These are phyloP conservation scores for Ophiosphaerella herpotricha DNA, from an alignment of 2,329 filamentous ascomycete species.

Conservation along the genomic window DNA sequence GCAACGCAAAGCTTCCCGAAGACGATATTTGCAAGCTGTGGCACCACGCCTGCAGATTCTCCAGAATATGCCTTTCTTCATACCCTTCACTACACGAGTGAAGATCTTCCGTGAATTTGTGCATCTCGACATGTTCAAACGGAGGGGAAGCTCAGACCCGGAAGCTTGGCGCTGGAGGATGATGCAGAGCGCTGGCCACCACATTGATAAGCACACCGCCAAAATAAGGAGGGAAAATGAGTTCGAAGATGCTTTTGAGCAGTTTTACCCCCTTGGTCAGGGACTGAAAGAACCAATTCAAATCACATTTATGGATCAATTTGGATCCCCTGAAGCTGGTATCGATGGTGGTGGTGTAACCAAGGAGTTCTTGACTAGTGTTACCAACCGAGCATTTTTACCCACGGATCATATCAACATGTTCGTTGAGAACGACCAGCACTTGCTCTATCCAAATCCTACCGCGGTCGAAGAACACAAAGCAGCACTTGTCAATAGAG, in stretches of 20 bases:
- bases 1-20: slow-evolving; percentile 69
- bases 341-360: slow-evolving; percentile 97
- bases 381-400: slow-evolving; percentile 83
- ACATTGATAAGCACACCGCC: slow-evolving; percentile 65
- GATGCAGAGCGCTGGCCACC: slow-evolving; percentile 38
- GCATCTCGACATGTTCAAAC: slow-evolving; percentile 74
- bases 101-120: slow-evolving; percentile 94
- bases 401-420: slow-evolving; percentile 60
- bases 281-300: slow-evolving; percentile 93
- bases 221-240: slow-evolving; percentile 77
- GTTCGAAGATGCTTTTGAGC: slow-evolving; percentile 82
- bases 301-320: slow-evolving; percentile 94
- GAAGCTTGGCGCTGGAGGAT: slow-evolving; percentile 73
- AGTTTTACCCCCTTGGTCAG: slow-evolving; percentile 81
- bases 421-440: slow-evolving; percentile 84
- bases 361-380: slow-evolving; percentile 91
- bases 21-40: slow-evolving; percentile 75
- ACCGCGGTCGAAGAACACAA: slow-evolving; percentile 71
- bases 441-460: slow-evolving; percentile 88
- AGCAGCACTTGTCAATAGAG: slow-evolving; percentile 56
- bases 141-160: slow-evolving; percentile 72
- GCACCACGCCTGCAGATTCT: slow-evolving; percentile 88
- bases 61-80: slow-evolving; percentile 95
- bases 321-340: slow-evolving; percentile 82
- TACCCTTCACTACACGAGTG: slow-evolving; percentile 89